phyloP scores from a whole-genome alignment of 208 protist species.

The Acanthamoeba divionensis region DNA sequence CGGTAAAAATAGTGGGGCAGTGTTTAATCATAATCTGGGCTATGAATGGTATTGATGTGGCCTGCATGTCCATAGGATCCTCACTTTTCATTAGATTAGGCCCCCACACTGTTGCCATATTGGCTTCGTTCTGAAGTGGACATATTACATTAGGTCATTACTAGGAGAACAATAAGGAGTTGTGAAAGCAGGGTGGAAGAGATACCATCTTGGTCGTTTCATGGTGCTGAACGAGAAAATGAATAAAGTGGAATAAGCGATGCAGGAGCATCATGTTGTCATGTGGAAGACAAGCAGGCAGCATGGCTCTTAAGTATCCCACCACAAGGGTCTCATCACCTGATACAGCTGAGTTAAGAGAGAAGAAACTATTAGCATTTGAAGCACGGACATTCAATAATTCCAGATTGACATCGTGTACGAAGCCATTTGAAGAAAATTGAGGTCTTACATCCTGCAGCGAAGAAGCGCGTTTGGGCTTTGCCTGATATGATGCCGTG shows the following conservation, averaged over 20 bases:
- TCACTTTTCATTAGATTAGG: neutral
- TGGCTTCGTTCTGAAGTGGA: neutral
- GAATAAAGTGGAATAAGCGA: slow-evolving; percentile 3
- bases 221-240: slow-evolving; percentile 4
- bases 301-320: slow-evolving; percentile 19
- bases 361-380: neutral
- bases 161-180: neutral
- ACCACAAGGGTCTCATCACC: neutral
- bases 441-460: neutral
- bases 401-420: neutral
- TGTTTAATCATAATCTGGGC: slow-evolving; percentile 10
- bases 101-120: slow-evolving; percentile 47
- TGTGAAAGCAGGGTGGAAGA: neutral
- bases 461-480: neutral
- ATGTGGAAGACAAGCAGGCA: neutral
- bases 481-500: slow-evolving; percentile 5
- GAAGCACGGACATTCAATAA: neutral
- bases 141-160: neutral
- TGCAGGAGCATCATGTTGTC: slow-evolving; percentile 5
- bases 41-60: neutral
- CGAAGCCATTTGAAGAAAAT: neutral
- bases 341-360: neutral
- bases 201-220: slow-evolving; percentile 33
- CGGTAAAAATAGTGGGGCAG: slow-evolving; percentile 14
- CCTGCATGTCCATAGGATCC: slow-evolving; percentile 40